These are phyloP conservation scores for Suhomyces bolitotheri DNA, from an alignment of 1,139 yeast genomes.

Conservation along the genomic window DNA sequence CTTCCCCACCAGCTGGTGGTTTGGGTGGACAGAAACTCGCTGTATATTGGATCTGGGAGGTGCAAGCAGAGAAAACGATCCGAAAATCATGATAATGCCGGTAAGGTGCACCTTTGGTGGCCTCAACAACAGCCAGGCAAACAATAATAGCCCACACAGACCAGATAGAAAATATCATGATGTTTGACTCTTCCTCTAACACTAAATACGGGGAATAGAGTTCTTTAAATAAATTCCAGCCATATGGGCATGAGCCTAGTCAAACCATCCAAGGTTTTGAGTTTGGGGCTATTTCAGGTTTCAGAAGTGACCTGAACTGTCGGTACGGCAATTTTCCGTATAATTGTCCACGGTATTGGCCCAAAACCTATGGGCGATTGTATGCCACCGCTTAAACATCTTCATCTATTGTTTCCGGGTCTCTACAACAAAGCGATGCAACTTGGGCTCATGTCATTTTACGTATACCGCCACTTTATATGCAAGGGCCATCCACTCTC, in stretches of 20 bases:
- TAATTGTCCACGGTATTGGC: slow-evolving; percentile 1
- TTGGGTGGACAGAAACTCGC: slow-evolving; percentile 2
- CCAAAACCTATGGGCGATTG: too few relatives aligned
- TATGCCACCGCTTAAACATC: too few relatives aligned
- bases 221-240: too few relatives aligned
- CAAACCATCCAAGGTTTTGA: too few relatives aligned
- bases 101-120: background rate
- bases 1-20: background rate
- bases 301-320: too few relatives aligned
- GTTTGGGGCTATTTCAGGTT: too few relatives aligned
- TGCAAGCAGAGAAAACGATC: slow-evolving; percentile 1
- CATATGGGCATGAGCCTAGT: too few relatives aligned
- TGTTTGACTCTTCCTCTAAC: too few relatives aligned
- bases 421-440: too few relatives aligned
- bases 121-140: background rate
- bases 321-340: slow-evolving; percentile 9
- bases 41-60: slow-evolving; percentile 1
- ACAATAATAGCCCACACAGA: background rate
- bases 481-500: background rate
- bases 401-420: too few relatives aligned
- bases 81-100: background rate
- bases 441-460: background rate
- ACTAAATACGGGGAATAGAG: too few relatives aligned
- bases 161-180: background rate
- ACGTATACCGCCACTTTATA: background rate